These are phyloP conservation scores for Isoetes taiwanensis DNA, from an alignment of 75 land plant species.

Conservation along the genomic window DNA sequence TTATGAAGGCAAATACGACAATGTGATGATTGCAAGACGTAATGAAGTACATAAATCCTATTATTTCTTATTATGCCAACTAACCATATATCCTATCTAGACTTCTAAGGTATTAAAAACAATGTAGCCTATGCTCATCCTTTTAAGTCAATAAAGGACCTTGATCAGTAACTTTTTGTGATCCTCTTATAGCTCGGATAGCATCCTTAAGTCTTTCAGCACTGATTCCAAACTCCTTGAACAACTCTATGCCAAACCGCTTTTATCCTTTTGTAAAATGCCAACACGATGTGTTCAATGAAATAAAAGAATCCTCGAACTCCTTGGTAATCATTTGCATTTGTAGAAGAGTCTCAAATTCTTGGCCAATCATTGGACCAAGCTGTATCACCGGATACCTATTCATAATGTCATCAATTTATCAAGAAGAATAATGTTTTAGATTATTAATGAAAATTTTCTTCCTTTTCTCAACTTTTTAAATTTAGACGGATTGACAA, in stretches of 20 bases:
- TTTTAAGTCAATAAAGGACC: too few relatives aligned
- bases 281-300: conserved; percentile 66
- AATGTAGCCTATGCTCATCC: background rate
- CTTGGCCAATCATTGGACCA: conserved; percentile 43
- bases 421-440: too few relatives aligned
- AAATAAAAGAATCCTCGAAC: conserved; percentile 60
- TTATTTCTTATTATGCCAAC: too few relatives aligned
- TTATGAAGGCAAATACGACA: too few relatives aligned
- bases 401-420: too few relatives aligned
- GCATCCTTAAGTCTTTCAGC: conserved; percentile 40
- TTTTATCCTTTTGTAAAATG: conserved; percentile 39
- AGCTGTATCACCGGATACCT: conserved; percentile 47
- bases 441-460: too few relatives aligned
- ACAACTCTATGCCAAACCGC: conserved; percentile 56
- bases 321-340: conserved; percentile 47
- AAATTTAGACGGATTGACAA: too few relatives aligned
- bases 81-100: background rate
- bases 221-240: conserved; percentile 44
- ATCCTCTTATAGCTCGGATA: conserved; percentile 47
- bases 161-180: conserved; percentile 67
- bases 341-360: conserved; percentile 33
- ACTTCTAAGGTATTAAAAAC: background rate
- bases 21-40: too few relatives aligned
- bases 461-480: too few relatives aligned
- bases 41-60: too few relatives aligned